A percentile compares a stretch with the other conserved stretches of the same genome.
phyloP scores from a whole-genome alignment of 2,329 filamentous ascomycete species.

The Cucurbitaria berberidis region DNA sequence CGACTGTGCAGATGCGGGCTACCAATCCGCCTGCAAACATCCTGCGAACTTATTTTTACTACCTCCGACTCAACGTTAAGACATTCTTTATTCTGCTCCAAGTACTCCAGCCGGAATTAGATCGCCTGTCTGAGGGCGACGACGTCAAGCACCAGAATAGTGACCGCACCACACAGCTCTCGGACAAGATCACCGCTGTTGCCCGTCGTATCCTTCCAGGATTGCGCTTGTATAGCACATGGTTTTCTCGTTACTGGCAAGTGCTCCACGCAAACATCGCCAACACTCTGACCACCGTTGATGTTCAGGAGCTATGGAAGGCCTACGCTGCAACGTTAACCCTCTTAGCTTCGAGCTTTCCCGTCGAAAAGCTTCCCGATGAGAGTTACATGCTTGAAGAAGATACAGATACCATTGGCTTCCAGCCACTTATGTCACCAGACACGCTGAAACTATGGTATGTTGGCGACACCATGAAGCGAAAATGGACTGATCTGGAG shows the following conservation, averaged over 20 bases:
- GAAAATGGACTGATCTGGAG: constrained; percentile 60
- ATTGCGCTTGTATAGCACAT: constrained; percentile 71
- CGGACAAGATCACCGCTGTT: constrained; percentile 62
- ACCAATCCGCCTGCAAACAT: constrained; percentile 44
- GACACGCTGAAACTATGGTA: constrained; percentile 61
- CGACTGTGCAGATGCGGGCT: constrained; percentile 67
- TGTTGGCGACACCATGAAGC: constrained; percentile 56
- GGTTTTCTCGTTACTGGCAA: constrained; percentile 64
- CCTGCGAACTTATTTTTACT: constrained; percentile 61
- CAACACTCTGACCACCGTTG: constrained; percentile 61
- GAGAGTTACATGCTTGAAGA: constrained; percentile 71
- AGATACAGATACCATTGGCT: constrained; percentile 70
- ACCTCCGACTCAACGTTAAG: constrained; percentile 77
- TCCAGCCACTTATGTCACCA: constrained; percentile 63
- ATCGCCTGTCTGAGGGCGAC: constrained; percentile 56
- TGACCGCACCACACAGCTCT: constrained; percentile 43
- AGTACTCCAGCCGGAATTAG: constrained; percentile 72
- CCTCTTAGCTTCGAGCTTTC: constrained; percentile 64
- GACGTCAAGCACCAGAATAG: constrained; percentile 54
- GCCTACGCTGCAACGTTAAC: constrained; percentile 69
- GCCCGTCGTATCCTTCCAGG: constrained; percentile 68
- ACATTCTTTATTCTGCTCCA: constrained; percentile 76
- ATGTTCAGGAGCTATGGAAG: constrained; percentile 69
- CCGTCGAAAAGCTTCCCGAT: constrained; percentile 61
- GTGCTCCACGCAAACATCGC: constrained; percentile 61